Evolutionary conservation across 2,329 filamentous ascomycete genomes (phyloP), one percentile per base, ranked within the genome.

Genomic region (Alternaria novae-zelandiae): DNA sequence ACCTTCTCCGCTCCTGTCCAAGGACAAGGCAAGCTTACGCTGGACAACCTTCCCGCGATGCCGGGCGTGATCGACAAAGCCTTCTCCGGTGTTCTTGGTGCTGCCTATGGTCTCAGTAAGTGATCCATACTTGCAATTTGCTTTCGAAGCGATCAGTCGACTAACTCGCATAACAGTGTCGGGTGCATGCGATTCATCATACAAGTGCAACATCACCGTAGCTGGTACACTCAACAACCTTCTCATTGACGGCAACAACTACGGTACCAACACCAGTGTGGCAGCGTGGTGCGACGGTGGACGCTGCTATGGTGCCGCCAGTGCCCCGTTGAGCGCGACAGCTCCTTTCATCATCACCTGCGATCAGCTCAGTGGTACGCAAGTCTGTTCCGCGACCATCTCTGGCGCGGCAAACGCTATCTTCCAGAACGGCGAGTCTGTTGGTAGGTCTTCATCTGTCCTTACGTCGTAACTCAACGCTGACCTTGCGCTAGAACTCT

Each of bases 301-400:
- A 3, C 47, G 47, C 47, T 51, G 47, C 26, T 51, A 32, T 3
- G 47, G 47, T 21, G 2, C 47, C 4, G 47, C 47, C 26, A 51
- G 7, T 21, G 26, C 20, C 0, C 47, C 47, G 2, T 1, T 51
- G 47, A 51, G 4, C 8, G 47, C 47, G 1, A 51, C 47, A 1
- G 47, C 47, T 51, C 47, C 47, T 2, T 51, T 51, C 26, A 21
- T 51, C 17, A 51, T 51, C 17, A 51, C 47, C 2, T 51, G 47
- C 10, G 47, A 51, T 51, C 47, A 51, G 26, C 17, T 51, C 20
- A 51, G 47, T 26, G 47, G 47, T 5, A 51, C 47, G 1, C 47
- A 51, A 32, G 47, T 28, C 2, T 51, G 47, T 6, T 51, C 47
- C 2, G 47, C 47, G 1, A 51, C 47, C 0, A 51, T 51, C n/a